Evolutionary conservation across 352 stramenopile species (phyloP).

Genomic region (Thalassiosira livingstoniorum): DNA sequence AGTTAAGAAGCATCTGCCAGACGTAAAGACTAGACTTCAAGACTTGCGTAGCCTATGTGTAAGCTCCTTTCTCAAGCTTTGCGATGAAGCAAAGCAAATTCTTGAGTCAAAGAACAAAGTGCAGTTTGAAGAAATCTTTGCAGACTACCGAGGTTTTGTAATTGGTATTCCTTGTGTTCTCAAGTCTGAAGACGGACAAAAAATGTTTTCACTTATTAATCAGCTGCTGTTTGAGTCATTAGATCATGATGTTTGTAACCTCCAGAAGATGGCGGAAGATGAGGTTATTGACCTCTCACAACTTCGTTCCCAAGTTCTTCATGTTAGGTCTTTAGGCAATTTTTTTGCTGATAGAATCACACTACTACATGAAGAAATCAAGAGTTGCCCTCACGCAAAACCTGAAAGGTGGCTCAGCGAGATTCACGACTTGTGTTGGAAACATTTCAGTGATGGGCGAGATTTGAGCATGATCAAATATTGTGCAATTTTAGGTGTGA

Average conservation of each 20-base stretch:
- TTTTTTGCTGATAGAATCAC: constrained; percentile 68
- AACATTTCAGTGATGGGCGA: constrained; percentile 59
- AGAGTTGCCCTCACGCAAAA: constrained; percentile 16
- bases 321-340: constrained; percentile 47
- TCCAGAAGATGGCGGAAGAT: constrained; percentile 9
- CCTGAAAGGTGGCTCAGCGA: constrained; percentile 55
- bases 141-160: constrained; percentile 60
- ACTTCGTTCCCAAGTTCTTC: constrained; percentile 50
- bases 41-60: constrained; percentile 29
- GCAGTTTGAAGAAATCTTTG: constrained; percentile 68
- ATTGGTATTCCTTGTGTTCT: constrained; percentile 47
- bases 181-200: constrained; percentile 23
- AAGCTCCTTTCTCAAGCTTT: constrained; percentile 40
- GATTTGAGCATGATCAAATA: constrained; percentile 66
- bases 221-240: constrained; percentile 60
- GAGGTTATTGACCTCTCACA: constrained; percentile 57
- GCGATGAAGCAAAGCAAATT: constrained; percentile 37
- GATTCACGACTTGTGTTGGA: constrained; percentile 52
- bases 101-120: constrained; percentile 28
- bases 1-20: constrained; percentile 46
- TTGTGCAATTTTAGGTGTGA: constrained; percentile 59
- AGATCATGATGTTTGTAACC: constrained; percentile 16
- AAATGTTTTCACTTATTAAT: constrained; percentile 59
- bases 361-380: constrained; percentile 66
- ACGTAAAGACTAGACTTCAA: constrained; percentile 15